These are phyloP conservation scores for Fusarium avenaceum DNA, from an alignment of 2,329 filamentous ascomycete species.

Conservation along the genomic window DNA sequence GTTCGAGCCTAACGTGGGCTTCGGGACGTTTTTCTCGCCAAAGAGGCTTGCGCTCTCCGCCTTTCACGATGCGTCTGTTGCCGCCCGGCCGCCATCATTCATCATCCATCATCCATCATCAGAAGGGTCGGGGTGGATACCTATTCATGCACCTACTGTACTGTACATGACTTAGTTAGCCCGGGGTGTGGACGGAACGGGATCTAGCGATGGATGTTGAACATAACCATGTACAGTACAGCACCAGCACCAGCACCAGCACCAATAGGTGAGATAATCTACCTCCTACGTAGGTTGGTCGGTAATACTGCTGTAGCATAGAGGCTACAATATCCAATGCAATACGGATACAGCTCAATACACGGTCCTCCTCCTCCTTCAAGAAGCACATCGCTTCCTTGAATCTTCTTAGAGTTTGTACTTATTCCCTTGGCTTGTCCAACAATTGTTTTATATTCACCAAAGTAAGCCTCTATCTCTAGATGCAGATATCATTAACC, in stretches of 20 bases:
- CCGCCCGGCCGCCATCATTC: constrained; percentile 55
- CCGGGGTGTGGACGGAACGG: constrained; percentile 17
- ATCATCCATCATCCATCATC: constrained; percentile 22
- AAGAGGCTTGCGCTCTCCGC: constrained; percentile 48
- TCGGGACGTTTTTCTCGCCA: constrained; percentile 45
- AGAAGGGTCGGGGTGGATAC: constrained; percentile 41
- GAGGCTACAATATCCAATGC: neutral
- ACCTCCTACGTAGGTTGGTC: too few species aligned
- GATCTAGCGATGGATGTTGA: constrained; percentile 3
- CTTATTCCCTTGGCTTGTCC: neutral
- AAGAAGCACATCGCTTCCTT: neutral
- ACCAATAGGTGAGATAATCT: too few species aligned
- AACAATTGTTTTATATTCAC: neutral
- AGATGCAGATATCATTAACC: too few species aligned
- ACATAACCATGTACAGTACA: neutral
- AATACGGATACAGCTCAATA: neutral
- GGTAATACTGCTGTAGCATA: neutral
- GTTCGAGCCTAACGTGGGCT: constrained; percentile 32
- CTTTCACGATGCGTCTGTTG: constrained; percentile 58
- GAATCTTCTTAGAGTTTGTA: neutral
- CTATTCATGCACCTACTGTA: neutral
- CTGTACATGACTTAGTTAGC: neutral
- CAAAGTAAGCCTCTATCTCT: neutral
- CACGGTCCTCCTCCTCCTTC: neutral
- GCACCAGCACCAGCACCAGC: too few species aligned